phyloP scores from a whole-genome alignment of 257 asterid genomes.

The Plectranthus barbatus region DNA sequence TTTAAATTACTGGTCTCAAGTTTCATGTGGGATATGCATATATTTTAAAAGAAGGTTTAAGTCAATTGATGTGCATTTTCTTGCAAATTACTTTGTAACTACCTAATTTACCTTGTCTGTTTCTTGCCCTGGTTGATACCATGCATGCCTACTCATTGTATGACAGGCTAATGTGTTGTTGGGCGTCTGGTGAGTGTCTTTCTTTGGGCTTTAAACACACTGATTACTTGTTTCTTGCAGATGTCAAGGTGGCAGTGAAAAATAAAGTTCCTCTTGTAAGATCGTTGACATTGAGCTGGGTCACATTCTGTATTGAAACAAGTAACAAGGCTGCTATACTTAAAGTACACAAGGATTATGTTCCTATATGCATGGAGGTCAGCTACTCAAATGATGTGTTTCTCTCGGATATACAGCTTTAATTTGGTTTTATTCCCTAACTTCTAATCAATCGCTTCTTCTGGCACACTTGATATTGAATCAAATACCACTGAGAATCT shows the following conservation, averaged over 20 bases:
- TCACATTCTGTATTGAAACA: slow-evolving; percentile 92
- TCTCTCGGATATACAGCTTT: background rate
- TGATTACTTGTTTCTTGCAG: slow-evolving; percentile 43
- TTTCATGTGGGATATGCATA: background rate
- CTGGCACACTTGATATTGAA: background rate
- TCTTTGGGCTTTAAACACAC: background rate
- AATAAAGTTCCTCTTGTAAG: slow-evolving; percentile 98
- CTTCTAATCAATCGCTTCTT: background rate
- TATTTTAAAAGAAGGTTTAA: background rate
- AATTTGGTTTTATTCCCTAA: background rate
- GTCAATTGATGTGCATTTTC: background rate
- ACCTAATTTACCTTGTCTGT: background rate
- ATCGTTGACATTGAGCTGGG: slow-evolving; percentile 87
- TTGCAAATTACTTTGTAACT: background rate
- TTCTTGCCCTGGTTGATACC: background rate
- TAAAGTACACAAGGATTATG: slow-evolving; percentile 93
- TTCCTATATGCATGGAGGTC: slow-evolving; percentile 98
- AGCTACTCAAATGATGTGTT: slow-evolving; percentile 28
- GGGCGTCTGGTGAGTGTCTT: slow-evolving; percentile 1
- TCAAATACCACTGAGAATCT: slow-evolving; percentile 1
- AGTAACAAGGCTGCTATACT: slow-evolving; percentile 80
- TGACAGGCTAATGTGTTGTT: background rate
- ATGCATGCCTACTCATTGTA: background rate
- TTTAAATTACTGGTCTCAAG: background rate
- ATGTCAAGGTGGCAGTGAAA: slow-evolving; percentile 83